A percentile compares a stretch with the other conserved stretches of the same genome.
These are phyloP conservation scores for Orbilia javanica DNA, from an alignment of 2,329 filamentous ascomycete genomes.

Conservation along the genomic window DNA sequence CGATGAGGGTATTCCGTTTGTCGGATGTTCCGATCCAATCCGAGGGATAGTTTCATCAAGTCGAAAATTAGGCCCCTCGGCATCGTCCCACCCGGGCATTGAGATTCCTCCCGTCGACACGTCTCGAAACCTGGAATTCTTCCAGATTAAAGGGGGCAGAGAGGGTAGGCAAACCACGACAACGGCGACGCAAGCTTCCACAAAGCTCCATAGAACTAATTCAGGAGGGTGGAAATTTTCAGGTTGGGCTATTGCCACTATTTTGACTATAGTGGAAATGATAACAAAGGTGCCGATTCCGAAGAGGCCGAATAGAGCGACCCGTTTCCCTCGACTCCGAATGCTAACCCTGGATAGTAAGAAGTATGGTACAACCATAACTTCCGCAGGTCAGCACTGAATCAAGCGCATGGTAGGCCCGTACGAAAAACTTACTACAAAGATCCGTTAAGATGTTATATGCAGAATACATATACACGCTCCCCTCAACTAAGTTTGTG, in stretches of 20 bases:
- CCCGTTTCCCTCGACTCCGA: slow-evolving; percentile 22
- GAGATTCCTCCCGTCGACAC: slow-evolving; percentile 8
- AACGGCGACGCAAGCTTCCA: slow-evolving; percentile 49
- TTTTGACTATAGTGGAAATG: slow-evolving; percentile 38
- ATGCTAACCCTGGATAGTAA: slow-evolving; percentile 33
- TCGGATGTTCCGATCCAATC: background rate
- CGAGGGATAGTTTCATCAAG: background rate
- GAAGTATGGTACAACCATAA: slow-evolving; percentile 54
- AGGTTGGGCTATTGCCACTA: slow-evolving; percentile 41
- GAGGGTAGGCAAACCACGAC: slow-evolving; percentile 50
- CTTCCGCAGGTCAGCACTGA: background rate
- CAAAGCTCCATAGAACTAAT: slow-evolving; percentile 48
- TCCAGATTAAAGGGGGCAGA: slow-evolving; percentile 47
- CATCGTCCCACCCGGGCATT: slow-evolving; percentile 1
- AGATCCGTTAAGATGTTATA: slow-evolving; percentile 54
- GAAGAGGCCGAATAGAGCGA: slow-evolving; percentile 39
- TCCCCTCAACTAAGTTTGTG: slow-evolving; percentile 27
- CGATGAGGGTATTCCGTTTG: background rate
- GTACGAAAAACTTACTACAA: slow-evolving; percentile 24
- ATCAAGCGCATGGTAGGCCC: background rate
- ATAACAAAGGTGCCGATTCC: slow-evolving; percentile 43
- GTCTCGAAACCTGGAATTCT: slow-evolving; percentile 25
- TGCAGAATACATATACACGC: slow-evolving; percentile 50
- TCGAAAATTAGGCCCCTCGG: background rate
- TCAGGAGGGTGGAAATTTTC: slow-evolving; percentile 46